Percentiles rank a stretch among this genome's conserved stretches.
phyloP scores from a whole-genome alignment of 78 protist species.

The Dictyostelium brefeldianum region DNA sequence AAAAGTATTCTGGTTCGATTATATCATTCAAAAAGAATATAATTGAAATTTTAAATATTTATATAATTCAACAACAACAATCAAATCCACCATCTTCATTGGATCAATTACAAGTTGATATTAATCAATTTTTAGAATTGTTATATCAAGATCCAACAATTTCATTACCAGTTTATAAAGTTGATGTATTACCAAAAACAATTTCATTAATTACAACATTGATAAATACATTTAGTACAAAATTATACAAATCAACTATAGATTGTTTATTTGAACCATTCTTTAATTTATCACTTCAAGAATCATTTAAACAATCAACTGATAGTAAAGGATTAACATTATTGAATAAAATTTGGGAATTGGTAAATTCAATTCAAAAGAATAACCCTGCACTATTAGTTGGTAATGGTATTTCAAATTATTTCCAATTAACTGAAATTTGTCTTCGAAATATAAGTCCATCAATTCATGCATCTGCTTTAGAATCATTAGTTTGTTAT shows the following conservation, averaged over 20 bases:
- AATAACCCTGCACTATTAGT: not conserved
- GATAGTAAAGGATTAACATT: not conserved
- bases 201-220: not conserved
- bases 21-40: slow-evolving; percentile 49
- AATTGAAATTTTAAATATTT: not conserved
- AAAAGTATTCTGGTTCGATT: not conserved
- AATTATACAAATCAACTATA: not conserved
- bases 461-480: slow-evolving; percentile 7
- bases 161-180: not conserved
- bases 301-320: not conserved
- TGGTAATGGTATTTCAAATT: not conserved
- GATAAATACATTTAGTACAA: not conserved
- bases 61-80: not conserved
- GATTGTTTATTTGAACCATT: not conserved
- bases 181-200: slow-evolving; percentile 11
- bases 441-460: not conserved
- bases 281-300: not conserved
- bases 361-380: not conserved
- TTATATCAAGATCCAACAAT: not conserved
- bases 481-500: slow-evolving; percentile 6
- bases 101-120: not conserved
- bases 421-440: not conserved
- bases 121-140: not conserved
- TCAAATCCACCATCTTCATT: not conserved
- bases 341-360: not conserved